Evolutionary conservation across 164 flowering plant genomes (phyloP).

Genomic region (Liriodendron chinense): DNA sequence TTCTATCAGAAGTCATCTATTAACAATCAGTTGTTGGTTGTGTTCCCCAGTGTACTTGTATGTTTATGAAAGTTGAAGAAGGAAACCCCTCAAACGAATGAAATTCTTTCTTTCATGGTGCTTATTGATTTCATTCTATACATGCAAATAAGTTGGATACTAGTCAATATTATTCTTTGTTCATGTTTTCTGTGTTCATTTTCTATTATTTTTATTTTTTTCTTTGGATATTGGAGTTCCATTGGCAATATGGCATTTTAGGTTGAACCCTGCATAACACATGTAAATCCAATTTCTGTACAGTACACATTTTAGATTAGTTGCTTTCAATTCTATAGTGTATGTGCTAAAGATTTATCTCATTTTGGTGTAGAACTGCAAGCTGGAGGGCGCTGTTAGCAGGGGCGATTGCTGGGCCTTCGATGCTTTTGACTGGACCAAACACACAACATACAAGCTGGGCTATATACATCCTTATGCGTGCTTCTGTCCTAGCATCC

Average conservation of each 20-base stretch:
- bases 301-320: neutral
- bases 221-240: neutral
- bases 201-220: neutral
- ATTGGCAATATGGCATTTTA: neutral
- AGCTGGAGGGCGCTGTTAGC: constrained; percentile 88
- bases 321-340: neutral
- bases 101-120: no score
- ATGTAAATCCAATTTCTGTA: neutral
- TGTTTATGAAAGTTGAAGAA: no score
- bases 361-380: constrained; percentile 58
- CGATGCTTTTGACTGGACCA: constrained; percentile 88
- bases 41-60: no score
- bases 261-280: neutral
- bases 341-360: neutral
- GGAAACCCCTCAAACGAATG: no score
- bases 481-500: constrained; percentile 94
- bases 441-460: constrained; percentile 84
- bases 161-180: neutral
- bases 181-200: neutral
- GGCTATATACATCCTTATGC: constrained; percentile 94
- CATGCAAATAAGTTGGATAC: no score
- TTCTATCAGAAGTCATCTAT: no score
- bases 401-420: constrained; percentile 91
- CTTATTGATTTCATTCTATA: no score
- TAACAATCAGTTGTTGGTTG: no score